phyloP scores from a whole-genome alignment of 2,329 filamentous ascomycete genomes.

The Colletotrichum orchidophilum region DNA sequence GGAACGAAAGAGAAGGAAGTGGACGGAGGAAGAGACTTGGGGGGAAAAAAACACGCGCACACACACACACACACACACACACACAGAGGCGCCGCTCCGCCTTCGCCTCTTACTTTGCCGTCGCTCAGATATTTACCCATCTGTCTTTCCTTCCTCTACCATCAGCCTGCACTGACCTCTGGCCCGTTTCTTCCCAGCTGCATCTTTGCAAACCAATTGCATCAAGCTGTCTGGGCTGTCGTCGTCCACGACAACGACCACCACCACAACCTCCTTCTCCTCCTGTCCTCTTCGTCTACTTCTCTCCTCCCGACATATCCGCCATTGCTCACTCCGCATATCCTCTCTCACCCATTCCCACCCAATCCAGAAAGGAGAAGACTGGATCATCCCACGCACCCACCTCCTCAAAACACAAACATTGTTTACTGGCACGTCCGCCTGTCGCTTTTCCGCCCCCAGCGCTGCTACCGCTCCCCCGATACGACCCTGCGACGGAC shows the following conservation, averaged over 20 bases:
- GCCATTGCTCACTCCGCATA: background rate
- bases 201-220: background rate
- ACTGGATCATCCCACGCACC: slow-evolving; percentile 1
- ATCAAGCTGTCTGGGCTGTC: background rate
- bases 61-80: no score
- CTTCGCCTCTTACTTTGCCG: no score
- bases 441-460: slow-evolving; percentile 5
- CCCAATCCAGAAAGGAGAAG: background rate
- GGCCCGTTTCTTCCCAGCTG: background rate
- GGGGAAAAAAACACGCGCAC: background rate
- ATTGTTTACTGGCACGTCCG: background rate
- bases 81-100: no score
- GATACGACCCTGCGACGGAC: slow-evolving; percentile 21
- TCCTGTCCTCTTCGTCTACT: background rate
- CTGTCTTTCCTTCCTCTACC: background rate
- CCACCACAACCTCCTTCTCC: background rate
- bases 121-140: background rate
- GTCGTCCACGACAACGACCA: background rate
- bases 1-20: background rate
- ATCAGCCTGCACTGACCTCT: background rate
- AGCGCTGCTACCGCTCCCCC: slow-evolving; percentile 10
- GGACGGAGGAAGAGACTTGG: background rate
- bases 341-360: background rate
- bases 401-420: background rate
- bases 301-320: slow-evolving; percentile 1